These are phyloP conservation scores for Seiridium unicorne DNA, from an alignment of 2,329 filamentous ascomycete species.

Conservation along the genomic window DNA sequence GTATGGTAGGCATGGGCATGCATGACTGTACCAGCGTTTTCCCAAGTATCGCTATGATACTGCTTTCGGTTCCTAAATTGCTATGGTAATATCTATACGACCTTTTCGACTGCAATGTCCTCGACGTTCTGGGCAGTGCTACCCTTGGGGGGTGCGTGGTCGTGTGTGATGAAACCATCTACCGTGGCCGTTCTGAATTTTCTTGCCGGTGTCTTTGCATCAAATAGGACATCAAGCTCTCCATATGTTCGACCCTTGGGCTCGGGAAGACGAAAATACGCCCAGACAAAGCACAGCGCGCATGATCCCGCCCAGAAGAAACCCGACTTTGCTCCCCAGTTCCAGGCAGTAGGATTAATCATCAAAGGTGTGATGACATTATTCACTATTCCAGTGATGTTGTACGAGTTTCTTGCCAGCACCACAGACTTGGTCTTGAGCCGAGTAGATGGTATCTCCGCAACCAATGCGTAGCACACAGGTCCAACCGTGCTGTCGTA, in stretches of 20 bases:
- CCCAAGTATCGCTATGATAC: too few relatives aligned
- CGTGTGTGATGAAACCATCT: conserved; percentile 14
- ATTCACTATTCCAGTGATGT: conserved; percentile 32
- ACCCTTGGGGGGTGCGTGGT: too few relatives aligned
- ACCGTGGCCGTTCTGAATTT: conserved; percentile 35
- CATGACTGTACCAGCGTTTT: too few relatives aligned
- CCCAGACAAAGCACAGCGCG: conserved; percentile 44
- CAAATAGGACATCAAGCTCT: conserved; percentile 53
- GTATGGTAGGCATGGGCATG: too few relatives aligned
- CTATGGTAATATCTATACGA: background rate
- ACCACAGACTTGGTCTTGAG: conserved; percentile 21
- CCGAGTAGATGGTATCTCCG: conserved; percentile 16
- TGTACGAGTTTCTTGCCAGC: conserved; percentile 28
- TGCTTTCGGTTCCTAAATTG: background rate
- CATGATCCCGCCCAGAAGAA: conserved; percentile 43
- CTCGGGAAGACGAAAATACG: conserved; percentile 51
- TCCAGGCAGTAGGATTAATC: conserved; percentile 34
- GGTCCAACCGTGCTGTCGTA: conserved; percentile 4
- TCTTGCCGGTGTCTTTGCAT: conserved; percentile 34
- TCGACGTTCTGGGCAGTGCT: background rate
- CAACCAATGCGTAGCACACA: background rate
- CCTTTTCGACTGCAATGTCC: background rate
- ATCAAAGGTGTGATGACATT: background rate
- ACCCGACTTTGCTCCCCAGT: conserved; percentile 38
- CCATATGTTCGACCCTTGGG: conserved; percentile 48